A percentile compares a stretch with the other conserved stretches of the same genome.
phyloP scores from a whole-genome alignment of 495 filamentous ascomycete species.

The Thermochaetoides thermophila region DNA sequence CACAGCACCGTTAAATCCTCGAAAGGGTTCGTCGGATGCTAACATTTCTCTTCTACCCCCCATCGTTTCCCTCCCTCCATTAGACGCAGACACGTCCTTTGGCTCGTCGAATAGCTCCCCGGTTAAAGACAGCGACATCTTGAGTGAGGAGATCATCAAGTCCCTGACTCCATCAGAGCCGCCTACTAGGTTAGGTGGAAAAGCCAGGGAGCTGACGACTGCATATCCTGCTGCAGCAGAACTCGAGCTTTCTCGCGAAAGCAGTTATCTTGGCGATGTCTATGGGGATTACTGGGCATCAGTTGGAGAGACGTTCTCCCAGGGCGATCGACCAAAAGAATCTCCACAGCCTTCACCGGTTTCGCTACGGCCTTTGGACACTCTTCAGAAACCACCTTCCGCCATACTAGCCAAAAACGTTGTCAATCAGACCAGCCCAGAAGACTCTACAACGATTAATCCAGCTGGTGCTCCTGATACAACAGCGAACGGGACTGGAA shows the following conservation, averaged over 20 bases:
- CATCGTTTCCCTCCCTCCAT: conserved; percentile 18
- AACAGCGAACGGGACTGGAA: conserved; percentile 2
- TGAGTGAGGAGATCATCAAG: conserved; percentile 68
- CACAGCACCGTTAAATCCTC: conserved; percentile 35
- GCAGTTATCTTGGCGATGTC: conserved; percentile 30
- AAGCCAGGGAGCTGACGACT: conserved; percentile 3
- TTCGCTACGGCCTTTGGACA: no score
- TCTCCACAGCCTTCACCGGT: no score
- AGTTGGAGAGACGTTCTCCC: conserved; percentile 17
- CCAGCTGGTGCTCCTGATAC: background rate
- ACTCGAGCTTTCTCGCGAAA: conserved; percentile 22
- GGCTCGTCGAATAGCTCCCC: conserved; percentile 41
- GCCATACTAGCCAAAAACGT: no score
- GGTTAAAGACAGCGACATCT: conserved; percentile 58
- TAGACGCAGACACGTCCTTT: conserved; percentile 37
- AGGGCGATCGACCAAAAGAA: no score
- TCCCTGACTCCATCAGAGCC: conserved; percentile 42
- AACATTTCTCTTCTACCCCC: conserved; percentile 5
- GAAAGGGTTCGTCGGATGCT: conserved; percentile 11
- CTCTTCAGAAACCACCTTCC: no score
- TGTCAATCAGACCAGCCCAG: background rate
- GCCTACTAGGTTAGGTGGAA: conserved; percentile 2
- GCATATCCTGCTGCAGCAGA: conserved; percentile 13
- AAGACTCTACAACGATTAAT: background rate
- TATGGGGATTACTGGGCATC: conserved; percentile 30